Evolutionary conservation across 2,329 filamentous ascomycete species (phyloP).

Genomic region (Fusarium sp.): DNA sequence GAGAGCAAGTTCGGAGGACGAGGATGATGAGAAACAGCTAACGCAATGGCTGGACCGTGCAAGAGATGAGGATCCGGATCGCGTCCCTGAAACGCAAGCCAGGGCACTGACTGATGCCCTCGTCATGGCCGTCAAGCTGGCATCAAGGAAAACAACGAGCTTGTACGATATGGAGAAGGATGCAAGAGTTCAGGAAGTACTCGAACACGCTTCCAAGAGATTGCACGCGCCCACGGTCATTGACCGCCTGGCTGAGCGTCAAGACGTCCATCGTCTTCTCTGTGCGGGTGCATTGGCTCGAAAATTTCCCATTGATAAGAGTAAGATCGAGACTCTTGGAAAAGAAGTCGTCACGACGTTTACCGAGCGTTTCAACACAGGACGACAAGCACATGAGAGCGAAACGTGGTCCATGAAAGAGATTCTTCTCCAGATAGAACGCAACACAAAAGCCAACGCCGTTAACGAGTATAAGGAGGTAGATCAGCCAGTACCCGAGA

Average conservation of each 20-base stretch:
- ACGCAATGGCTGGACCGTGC: neutral
- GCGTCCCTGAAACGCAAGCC: neutral
- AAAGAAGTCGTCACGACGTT: conserved; percentile 20
- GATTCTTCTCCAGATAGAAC: conserved; percentile 16
- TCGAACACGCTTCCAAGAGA: conserved; percentile 3
- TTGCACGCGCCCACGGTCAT: conserved; percentile 7
- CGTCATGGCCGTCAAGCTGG: conserved; percentile 10
- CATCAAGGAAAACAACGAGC: conserved; percentile 6
- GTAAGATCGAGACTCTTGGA: conserved; percentile 10
- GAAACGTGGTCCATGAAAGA: conserved; percentile 22
- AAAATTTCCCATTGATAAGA: conserved; percentile 18
- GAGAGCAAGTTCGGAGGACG: neutral
- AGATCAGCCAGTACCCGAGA: conserved; percentile 8
- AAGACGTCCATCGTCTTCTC: conserved; percentile 22
- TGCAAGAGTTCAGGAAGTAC: conserved; percentile 16
- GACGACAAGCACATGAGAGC: conserved; percentile 3
- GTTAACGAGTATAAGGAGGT: conserved; percentile 1
- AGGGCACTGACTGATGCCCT: conserved; percentile 10
- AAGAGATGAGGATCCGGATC: neutral
- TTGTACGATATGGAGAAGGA: conserved; percentile 16
- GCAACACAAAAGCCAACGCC: conserved; percentile 21
- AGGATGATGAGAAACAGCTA: conserved; percentile 2
- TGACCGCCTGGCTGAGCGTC: conserved; percentile 2
- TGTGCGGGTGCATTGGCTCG: conserved; percentile 21
- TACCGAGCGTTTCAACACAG: conserved; percentile 15